Evolutionary conservation across 2,329 filamentous ascomycete species (phyloP).

Genomic region (Exophiala bonariae): DNA sequence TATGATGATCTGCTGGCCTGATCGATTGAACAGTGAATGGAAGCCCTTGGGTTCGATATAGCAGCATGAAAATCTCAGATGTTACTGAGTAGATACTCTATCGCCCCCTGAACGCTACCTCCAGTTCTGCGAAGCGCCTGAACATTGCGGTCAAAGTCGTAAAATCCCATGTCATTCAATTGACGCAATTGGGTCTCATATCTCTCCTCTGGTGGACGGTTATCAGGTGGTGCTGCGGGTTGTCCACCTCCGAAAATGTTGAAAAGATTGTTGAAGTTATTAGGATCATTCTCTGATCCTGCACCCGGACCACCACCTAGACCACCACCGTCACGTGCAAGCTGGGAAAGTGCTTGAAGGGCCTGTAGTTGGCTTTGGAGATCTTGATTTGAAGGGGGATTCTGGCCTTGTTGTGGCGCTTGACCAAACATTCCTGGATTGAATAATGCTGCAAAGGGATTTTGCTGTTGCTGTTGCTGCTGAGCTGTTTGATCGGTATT

Average conservation of each 20-base stretch:
- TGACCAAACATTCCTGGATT: constrained; percentile 43
- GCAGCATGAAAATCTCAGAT: constrained; percentile 11
- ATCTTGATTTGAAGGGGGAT: constrained; percentile 33
- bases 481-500: constrained; percentile 6
- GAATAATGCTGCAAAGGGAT: constrained; percentile 71
- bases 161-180: constrained; percentile 98
- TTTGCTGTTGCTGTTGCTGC: constrained; percentile 45
- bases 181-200: constrained; percentile 89
- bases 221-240: constrained; percentile 68
- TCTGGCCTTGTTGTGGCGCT: constrained; percentile 21
- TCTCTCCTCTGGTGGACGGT: constrained; percentile 85
- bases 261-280: constrained; percentile 10
- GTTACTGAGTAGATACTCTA: constrained; percentile 30
- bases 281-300: constrained; percentile 25
- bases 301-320: constrained; percentile 13
- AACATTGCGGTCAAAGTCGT: constrained; percentile 91
- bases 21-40: too few species aligned
- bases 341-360: constrained; percentile 34
- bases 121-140: constrained; percentile 83
- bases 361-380: too few species aligned
- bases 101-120: constrained; percentile 84
- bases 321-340: constrained; percentile 29
- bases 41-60: too few species aligned
- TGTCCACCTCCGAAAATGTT: constrained; percentile 34
- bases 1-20: too few species aligned